Conservation (phyloP, 345 rosid species). For the Carallia brachiata region DNA sequence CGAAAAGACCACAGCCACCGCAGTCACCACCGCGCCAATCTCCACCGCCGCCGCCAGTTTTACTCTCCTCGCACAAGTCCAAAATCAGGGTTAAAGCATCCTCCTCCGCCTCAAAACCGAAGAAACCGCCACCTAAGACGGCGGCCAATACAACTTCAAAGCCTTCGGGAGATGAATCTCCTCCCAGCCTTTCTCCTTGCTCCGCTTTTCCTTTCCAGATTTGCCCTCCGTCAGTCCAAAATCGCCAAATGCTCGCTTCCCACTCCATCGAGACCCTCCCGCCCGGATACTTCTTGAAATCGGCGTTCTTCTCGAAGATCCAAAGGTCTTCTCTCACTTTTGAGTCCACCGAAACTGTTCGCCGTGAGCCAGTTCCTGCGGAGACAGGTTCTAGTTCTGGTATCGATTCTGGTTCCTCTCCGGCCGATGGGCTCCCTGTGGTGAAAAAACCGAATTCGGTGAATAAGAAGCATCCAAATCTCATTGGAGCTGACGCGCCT, state of each 20-base stretch:
- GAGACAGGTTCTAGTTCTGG: not conserved
- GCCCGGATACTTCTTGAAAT: conserved; percentile 54
- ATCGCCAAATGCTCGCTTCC: conserved; percentile 11
- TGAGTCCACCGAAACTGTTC: conserved; percentile 26
- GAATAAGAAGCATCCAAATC: conserved; percentile 51
- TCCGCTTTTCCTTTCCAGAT: conserved; percentile 60
- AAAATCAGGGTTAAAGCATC: conserved; percentile 20
- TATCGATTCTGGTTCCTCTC: not conserved
- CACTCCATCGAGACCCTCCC: conserved; percentile 46
- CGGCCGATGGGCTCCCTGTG: not conserved
- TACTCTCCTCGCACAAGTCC: conserved; percentile 25
- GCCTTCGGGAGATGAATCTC: conserved; percentile 18
- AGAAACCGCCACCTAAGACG: conserved; percentile 22
- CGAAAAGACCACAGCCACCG: conserved; percentile 26
- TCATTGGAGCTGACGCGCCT: conserved; percentile 42
- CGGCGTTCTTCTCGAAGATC: conserved; percentile 61
- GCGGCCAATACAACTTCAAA: conserved; percentile 10
- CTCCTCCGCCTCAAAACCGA: conserved; percentile 34
- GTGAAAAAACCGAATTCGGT: not conserved
- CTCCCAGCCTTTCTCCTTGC: conserved; percentile 24
- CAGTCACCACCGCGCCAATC: conserved; percentile 7
- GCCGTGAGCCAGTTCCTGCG: not conserved
- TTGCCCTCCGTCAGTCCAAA: conserved; percentile 37
- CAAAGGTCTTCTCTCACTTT: conserved; percentile 40
- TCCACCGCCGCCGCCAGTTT: conserved; percentile 3